Conservation (phyloP, 345 rosid genomes). For the Salix udensis region DNA sequence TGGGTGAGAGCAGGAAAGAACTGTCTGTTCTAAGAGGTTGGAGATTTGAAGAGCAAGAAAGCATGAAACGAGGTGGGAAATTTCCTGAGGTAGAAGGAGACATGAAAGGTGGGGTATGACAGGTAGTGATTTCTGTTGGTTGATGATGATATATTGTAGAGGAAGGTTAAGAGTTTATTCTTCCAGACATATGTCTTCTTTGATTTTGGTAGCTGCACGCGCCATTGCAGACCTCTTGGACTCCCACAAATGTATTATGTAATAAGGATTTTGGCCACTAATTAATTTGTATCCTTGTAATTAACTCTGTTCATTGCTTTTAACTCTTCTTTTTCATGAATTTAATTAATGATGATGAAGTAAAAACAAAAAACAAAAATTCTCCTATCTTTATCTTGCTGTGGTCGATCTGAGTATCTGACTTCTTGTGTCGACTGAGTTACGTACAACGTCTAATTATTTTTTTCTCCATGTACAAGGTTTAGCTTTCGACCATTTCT, state of each 20-base stretch:
- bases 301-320: neutral
- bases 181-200: conserved; percentile 17
- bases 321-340: too few species aligned
- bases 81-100: conserved; percentile 21
- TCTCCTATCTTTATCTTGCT: neutral
- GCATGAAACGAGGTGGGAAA: conserved; percentile 13
- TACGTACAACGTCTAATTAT: too few species aligned
- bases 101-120: conserved; percentile 27
- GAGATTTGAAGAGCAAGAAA: neutral
- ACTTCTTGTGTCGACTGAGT: neutral
- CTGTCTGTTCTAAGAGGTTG: neutral
- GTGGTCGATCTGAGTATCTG: neutral
- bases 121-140: conserved; percentile 3
- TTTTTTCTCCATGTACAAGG: too few species aligned
- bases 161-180: neutral
- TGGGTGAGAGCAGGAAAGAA: neutral
- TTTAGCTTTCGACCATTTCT: neutral
- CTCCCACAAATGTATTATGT: neutral
- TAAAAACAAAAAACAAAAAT: neutral
- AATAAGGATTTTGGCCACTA: neutral
- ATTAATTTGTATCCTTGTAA: neutral
- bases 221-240: conserved; percentile 7
- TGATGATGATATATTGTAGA: neutral
- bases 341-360: neutral
- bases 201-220: conserved; percentile 16